Conservation (phyloP, 495 filamentous ascomycete species). For the Xylaria acuta region DNA sequence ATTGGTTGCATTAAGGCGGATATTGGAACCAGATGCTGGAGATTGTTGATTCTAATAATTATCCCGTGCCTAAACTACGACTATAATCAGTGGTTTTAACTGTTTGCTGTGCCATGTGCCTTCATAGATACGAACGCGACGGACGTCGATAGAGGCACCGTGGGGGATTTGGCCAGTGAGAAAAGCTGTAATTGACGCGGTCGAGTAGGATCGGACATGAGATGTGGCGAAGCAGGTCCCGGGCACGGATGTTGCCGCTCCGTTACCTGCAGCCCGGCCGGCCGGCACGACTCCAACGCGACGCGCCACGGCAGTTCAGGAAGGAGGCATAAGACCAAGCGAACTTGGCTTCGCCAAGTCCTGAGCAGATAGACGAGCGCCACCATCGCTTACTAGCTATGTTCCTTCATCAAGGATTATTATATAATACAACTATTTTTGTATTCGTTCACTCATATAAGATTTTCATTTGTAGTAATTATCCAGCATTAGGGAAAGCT, state of each 20-base stretch:
- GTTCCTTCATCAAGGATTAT: background rate
- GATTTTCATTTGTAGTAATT: background rate
- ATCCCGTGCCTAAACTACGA: too few species aligned
- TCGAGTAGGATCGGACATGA: constrained; percentile 64
- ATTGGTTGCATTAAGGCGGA: too few species aligned
- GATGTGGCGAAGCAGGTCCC: constrained; percentile 58
- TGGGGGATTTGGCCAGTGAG: constrained; percentile 58
- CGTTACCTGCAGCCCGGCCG: constrained; percentile 56
- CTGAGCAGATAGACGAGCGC: constrained; percentile 56
- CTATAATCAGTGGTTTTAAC: too few species aligned
- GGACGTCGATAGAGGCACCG: too few species aligned
- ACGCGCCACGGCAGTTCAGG: constrained; percentile 61
- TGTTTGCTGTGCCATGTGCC: background rate
- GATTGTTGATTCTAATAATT: too few species aligned
- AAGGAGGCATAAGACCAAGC: constrained; percentile 74
- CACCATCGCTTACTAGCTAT: background rate
- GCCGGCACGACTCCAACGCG: constrained; percentile 57
- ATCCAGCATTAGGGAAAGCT: background rate
- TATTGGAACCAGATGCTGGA: too few species aligned
- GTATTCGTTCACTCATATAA: background rate
- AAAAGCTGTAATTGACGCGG: constrained; percentile 61
- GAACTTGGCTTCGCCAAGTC: too few species aligned
- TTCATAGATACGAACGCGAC: too few species aligned
- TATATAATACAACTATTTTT: background rate
- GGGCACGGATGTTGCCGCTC: constrained; percentile 55